Base-by-base conservation (phyloP, 2,329 filamentous ascomycete species). In the Neocatenulostroma microsporum region DNA sequence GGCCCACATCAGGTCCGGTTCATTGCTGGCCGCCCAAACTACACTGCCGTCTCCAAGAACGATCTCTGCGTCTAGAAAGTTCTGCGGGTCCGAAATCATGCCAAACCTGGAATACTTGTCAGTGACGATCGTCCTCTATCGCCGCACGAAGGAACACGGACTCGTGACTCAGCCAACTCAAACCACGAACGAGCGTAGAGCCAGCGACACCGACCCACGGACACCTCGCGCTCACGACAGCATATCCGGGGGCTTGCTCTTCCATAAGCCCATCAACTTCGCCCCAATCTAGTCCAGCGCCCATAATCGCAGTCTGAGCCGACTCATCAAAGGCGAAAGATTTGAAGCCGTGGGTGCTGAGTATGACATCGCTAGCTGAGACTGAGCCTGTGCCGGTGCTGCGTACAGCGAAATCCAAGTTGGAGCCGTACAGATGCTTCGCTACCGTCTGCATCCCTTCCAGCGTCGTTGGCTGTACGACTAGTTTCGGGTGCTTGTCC, bases 1-100 rank as follows among this genome's bases (percentile, higher is more conserved):
- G 4, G 60, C 62, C 61, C 61, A 66, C 11, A 66, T 47, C 2
- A 66, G 49, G 13, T 66, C 62, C 3, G 62, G 58, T 34, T 64
- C 59, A 17, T 49, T 38, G 25, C 44, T 34, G 14, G 7, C 55
- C 1, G 62, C 62, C 63, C 63, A 66, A 2, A 63, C 34, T 4
- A 57, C 42, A 1, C 44, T 44, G 1, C 64, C 64, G 36, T 66
- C 59, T 5, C 53, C 46, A 21, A 57, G 52, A 14, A 65, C 57
- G 7, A 67, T 47, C 34, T 63, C 53, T 2, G 55, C 57, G 40
- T 66, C 62, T 1, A 66, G 49, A 38, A 66, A 45, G 41, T 64
- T 67, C 18, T 55, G 49, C 10, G 62, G 61, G 40, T 67, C 62
- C 17, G 56, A 61, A 10, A 57, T 53, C 18, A 58, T 46, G 6